Conservation (phyloP, 192 early-diverging fungal genomes). For the Diversispora eburnea region DNA sequence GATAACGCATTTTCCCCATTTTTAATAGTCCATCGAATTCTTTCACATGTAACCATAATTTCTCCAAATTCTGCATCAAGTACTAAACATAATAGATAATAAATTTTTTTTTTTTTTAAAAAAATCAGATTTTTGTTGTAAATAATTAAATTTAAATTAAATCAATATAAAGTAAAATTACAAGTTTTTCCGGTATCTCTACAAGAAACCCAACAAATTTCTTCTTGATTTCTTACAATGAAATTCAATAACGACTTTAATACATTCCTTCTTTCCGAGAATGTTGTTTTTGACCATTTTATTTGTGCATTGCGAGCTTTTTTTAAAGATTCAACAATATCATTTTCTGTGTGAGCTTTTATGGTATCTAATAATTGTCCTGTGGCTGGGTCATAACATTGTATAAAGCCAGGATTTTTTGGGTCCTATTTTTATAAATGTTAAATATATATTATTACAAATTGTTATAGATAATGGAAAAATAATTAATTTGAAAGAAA, state of each 20-base stretch:
- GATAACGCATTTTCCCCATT: slow-evolving; percentile 68
- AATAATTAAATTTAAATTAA: neutral
- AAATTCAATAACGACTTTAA: slow-evolving; percentile 70
- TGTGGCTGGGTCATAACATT: slow-evolving; percentile 84
- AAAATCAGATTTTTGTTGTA: too few relatives aligned
- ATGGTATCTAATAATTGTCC: slow-evolving; percentile 67
- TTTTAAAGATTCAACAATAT: slow-evolving; percentile 55
- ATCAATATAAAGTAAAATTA: slow-evolving; percentile 19
- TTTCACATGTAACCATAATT: slow-evolving; percentile 73
- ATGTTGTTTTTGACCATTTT: slow-evolving; percentile 65
- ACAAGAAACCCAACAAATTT: slow-evolving; percentile 66
- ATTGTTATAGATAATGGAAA: neutral
- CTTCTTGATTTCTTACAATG: slow-evolving; percentile 67
- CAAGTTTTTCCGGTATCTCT: slow-evolving; percentile 81
- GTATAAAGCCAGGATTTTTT: slow-evolving; percentile 53
- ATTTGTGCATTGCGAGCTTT: slow-evolving; percentile 62
- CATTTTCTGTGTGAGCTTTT: slow-evolving; percentile 48
- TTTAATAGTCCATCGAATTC: slow-evolving; percentile 75
- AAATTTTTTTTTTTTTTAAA: too few relatives aligned
- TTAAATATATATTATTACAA: neutral
- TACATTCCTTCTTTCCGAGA: slow-evolving; percentile 67
- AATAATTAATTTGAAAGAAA: neutral
- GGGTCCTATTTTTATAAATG: slow-evolving; percentile 35
- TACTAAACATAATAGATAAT: slow-evolving; percentile 34
- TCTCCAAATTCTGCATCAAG: slow-evolving; percentile 84